phyloP scores from a whole-genome alignment of 805 yeast genomes.

The Tetrapisispora fleetii region DNA sequence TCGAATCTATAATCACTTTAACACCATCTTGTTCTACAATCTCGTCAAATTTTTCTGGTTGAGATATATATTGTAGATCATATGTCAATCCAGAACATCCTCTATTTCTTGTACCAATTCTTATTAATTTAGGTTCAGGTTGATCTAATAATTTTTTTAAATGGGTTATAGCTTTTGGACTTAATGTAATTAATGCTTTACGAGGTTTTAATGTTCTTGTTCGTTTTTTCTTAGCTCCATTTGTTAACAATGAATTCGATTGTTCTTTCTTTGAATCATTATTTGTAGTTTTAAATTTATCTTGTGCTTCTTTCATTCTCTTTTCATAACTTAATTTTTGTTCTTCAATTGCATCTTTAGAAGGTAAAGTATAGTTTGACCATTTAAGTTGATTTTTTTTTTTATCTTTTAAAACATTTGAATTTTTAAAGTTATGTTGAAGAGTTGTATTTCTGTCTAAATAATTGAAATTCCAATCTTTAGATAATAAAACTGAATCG shows the following conservation, averaged over 20 bases:
- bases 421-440: not conserved
- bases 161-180: slow-evolving; percentile 69
- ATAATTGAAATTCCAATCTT: slow-evolving; percentile 3
- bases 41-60: slow-evolving; percentile 94
- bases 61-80: slow-evolving; percentile 78
- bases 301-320: not conserved
- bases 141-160: slow-evolving; percentile 54
- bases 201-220: slow-evolving; percentile 74
- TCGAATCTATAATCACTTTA: slow-evolving; percentile 85
- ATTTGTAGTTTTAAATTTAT: not conserved
- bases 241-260: not conserved
- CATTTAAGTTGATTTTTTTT: slow-evolving; percentile 12
- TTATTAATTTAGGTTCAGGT: slow-evolving; percentile 81
- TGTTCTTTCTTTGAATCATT: not conserved
- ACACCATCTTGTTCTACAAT: slow-evolving; percentile 89
- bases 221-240: slow-evolving; percentile 27
- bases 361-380: slow-evolving; percentile 41
- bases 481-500: not conserved
- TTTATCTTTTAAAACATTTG: not conserved
- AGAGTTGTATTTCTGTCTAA: not conserved
- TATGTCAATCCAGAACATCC: slow-evolving; percentile 96
- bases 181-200: slow-evolving; percentile 77
- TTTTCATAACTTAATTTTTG: slow-evolving; percentile 27
- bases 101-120: slow-evolving; percentile 90
- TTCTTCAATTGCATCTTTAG: slow-evolving; percentile 38